A percentile compares a stretch with the other conserved stretches of the same genome.
phyloP scores from a whole-genome alignment of 2,329 filamentous ascomycete genomes.

The Pseudogymnoascus sp. region DNA sequence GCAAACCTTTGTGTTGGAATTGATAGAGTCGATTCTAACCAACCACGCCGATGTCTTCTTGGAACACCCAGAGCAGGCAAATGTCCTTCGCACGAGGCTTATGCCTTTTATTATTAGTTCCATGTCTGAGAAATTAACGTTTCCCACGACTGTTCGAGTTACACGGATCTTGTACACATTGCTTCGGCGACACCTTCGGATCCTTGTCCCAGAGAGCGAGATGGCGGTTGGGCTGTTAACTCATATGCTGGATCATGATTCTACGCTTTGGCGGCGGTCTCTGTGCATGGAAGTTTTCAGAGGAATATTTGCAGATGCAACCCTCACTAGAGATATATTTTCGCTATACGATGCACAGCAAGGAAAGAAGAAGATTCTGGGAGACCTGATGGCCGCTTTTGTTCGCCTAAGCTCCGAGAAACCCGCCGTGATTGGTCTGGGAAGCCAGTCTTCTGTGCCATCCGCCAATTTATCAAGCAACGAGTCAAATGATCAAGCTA shows the following conservation, averaged over 20 bases:
- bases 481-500: slow-evolving; percentile 65
- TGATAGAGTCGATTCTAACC: slow-evolving; percentile 83
- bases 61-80: slow-evolving; percentile 69
- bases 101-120: slow-evolving; percentile 77
- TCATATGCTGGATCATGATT: slow-evolving; percentile 80
- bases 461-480: slow-evolving; percentile 49
- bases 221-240: slow-evolving; percentile 75
- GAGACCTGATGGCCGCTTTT: slow-evolving; percentile 76
- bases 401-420: slow-evolving; percentile 91
- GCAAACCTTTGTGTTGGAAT: slow-evolving; percentile 77
- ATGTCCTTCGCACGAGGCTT: slow-evolving; percentile 67
- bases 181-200: slow-evolving; percentile 66
- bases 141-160: slow-evolving; percentile 74
- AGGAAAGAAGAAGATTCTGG: slow-evolving; percentile 67
- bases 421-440: slow-evolving; percentile 77
- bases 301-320: slow-evolving; percentile 74
- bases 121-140: slow-evolving; percentile 69
- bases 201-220: slow-evolving; percentile 71
- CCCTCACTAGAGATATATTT: slow-evolving; percentile 72
- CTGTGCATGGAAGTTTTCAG: slow-evolving; percentile 88
- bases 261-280: slow-evolving; percentile 75
- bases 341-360: slow-evolving; percentile 67
- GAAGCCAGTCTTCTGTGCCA: slow-evolving; percentile 80
- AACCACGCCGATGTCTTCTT: slow-evolving; percentile 78
- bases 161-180: slow-evolving; percentile 77